Evolutionary conservation across 352 stramenopile genomes (phyloP), one percentile per base, ranked within the genome.

Genomic region (Phytophthora uliginosa): DNA sequence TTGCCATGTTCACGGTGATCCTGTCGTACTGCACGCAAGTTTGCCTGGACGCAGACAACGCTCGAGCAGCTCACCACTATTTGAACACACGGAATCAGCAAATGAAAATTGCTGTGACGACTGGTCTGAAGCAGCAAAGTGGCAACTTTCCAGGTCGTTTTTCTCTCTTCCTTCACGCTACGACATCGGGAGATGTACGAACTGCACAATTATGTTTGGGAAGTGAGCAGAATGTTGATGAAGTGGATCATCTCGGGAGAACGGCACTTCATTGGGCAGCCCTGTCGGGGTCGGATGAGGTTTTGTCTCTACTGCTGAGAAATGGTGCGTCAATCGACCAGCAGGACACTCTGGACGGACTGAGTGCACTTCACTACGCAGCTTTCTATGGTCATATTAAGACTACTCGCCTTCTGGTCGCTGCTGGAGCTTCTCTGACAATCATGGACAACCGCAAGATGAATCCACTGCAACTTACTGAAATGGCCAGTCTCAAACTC

Each of bases 321-420:
- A 92, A 89, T 55, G 88, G 88, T 0, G 85, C 83, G 7, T 91
- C 84, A 5, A 74, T 95, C 31, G 84, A 95, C 38, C 59, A 94
- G 18, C 73, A 77, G 3, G 82, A 92, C 60, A 65, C 58, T 22
- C 69, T 95, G 5, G 85, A 95, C 18, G 73, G 67, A 13, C 78
- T 94, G 22, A 81, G 85, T 12, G 82, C 88, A 20, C 72, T 95
- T 20, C 88, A 95, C 47, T 95, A 95, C 54, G 85, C 84, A 0
- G 83, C 78, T 22, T 94, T 84, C 60, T 95, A 95, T 57, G 88
- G 88, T 3, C 85, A 94, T 62, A 67, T 94, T 69, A 93, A 94
- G 67, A 81, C 82, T 26, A 90, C 82, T 47, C 75, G 88, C 10
- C 61, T 93, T 42, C 67, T 94, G 33, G 83, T 93, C 17, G 66